Conservation (phyloP, 257 asterid species). For the Anisodus tanguticus region DNA sequence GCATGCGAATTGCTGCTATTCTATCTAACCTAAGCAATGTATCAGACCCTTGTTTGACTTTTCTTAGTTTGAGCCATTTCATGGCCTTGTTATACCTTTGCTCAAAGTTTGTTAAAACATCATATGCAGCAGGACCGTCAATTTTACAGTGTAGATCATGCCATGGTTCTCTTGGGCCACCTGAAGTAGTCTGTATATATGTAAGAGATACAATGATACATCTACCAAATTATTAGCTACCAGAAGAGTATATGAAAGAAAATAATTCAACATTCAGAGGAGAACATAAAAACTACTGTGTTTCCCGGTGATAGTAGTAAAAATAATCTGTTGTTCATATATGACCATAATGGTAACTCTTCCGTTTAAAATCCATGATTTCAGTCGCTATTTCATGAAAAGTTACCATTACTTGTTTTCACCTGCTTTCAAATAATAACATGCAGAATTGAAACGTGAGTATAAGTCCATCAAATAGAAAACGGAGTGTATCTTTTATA, state of each 20-base stretch:
- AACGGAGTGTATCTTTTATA: neutral
- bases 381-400: neutral
- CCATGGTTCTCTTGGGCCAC: constrained; percentile 92
- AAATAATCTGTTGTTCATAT: neutral
- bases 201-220: neutral
- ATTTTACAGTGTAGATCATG: constrained; percentile 94
- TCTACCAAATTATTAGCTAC: neutral
- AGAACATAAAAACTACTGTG: too few species aligned
- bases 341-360: neutral
- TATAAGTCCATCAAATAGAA: neutral
- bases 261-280: neutral
- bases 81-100: constrained; percentile 91
- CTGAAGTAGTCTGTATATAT: constrained; percentile 8
- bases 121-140: constrained; percentile 98
- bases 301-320: neutral
- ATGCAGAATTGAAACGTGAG: neutral
- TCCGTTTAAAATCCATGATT: neutral
- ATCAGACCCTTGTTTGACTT: constrained; percentile 69
- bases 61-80: constrained; percentile 77
- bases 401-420: neutral
- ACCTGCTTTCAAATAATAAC: neutral
- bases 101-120: constrained; percentile 91
- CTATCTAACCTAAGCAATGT: constrained; percentile 80
- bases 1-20: constrained; percentile 86
- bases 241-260: neutral